These are phyloP conservation scores for Cyberlindnera japonica DNA, from an alignment of 805 yeast species.

Conservation along the genomic window DNA sequence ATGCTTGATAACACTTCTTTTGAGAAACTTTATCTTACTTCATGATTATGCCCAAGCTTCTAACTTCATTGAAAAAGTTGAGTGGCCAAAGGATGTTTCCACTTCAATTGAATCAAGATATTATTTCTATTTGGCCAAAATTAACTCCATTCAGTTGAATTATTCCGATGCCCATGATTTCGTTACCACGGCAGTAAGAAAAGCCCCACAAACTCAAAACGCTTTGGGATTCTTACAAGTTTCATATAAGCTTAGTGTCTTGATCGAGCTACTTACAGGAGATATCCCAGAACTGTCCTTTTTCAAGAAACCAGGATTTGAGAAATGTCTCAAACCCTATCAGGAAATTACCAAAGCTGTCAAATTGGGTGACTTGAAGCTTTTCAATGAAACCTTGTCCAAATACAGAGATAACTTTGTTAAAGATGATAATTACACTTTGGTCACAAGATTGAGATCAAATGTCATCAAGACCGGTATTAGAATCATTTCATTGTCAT, in stretches of 20 bases:
- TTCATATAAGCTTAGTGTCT: constrained; percentile 81
- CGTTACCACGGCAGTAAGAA: constrained; percentile 91
- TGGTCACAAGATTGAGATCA: constrained; percentile 87
- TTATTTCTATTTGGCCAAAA: constrained; percentile 85
- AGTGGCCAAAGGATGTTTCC: constrained; percentile 81
- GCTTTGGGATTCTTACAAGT: constrained; percentile 87
- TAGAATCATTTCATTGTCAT: constrained; percentile 85
- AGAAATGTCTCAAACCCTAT: constrained; percentile 70
- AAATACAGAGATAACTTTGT: constrained; percentile 60
- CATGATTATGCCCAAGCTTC: constrained; percentile 87
- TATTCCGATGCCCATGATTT: constrained; percentile 88
- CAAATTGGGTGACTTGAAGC: constrained; percentile 80
- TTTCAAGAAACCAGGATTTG: constrained; percentile 63
- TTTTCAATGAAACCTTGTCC: constrained; percentile 68
- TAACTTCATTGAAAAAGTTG: constrained; percentile 82
- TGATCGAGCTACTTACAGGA: constrained; percentile 92
- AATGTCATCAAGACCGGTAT: constrained; percentile 98
- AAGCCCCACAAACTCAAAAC: constrained; percentile 85
- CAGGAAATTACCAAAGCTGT: constrained; percentile 88
- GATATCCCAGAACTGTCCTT: constrained; percentile 88
- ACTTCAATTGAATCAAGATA: constrained; percentile 90
- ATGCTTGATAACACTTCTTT: constrained; percentile 74
- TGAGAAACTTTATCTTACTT: constrained; percentile 72
- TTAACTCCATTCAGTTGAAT: constrained; percentile 87
- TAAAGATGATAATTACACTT: constrained; percentile 75